Evolutionary conservation across 106 monocot species (phyloP).

Genomic region (Amphibolis antarctica): DNA sequence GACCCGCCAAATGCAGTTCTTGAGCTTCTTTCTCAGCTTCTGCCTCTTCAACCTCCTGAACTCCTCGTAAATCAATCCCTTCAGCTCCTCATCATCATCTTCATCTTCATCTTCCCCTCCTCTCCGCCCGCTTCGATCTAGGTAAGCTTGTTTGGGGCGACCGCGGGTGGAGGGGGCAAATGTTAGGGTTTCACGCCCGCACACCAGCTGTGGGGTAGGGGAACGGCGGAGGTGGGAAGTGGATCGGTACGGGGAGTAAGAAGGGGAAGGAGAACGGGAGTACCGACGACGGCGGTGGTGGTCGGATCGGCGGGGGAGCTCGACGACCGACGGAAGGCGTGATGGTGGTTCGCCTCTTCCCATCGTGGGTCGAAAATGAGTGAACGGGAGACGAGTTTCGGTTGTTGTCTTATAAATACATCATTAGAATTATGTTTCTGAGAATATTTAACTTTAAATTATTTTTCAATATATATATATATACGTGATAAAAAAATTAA

Average conservation of each 20-base stretch:
- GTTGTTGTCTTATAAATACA: too few species aligned
- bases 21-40: conserved; percentile 59
- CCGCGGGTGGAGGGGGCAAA: too few species aligned
- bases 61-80: conserved; percentile 68
- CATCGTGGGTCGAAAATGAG: neutral
- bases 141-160: too few species aligned
- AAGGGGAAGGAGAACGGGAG: conserved; percentile 2
- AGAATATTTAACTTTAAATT: too few species aligned
- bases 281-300: conserved; percentile 6
- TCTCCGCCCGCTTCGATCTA: neutral
- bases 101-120: neutral
- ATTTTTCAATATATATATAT: too few species aligned
- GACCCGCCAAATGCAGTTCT: conserved; percentile 66
- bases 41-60: conserved; percentile 71
- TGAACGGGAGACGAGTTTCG: too few species aligned
- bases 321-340: conserved; percentile 18
- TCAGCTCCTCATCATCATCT: conserved; percentile 60
- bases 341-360: neutral
- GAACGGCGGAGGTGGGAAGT: conserved; percentile 14
- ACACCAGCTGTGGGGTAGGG: neutral
- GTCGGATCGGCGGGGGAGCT: conserved; percentile 17
- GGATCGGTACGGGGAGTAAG: conserved; percentile 19
- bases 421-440: too few species aligned
- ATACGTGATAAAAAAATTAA: too few species aligned
- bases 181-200: too few species aligned